Evolutionary conservation across 2,329 filamentous ascomycete species (phyloP).

Genomic region (Diplodia mutila): DNA sequence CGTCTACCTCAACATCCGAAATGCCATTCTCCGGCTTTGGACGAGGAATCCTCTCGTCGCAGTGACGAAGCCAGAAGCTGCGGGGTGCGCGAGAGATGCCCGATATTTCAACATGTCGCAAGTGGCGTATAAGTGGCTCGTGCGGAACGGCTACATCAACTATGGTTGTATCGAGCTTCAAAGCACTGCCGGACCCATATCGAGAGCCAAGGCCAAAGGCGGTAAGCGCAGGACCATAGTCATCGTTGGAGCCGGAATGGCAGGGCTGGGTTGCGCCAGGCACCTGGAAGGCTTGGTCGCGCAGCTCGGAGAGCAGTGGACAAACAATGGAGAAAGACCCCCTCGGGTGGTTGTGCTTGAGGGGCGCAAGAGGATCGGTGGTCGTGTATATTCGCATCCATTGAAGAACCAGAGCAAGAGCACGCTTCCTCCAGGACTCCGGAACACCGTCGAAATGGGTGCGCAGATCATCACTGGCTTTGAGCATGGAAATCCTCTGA

Average conservation of each 20-base stretch:
- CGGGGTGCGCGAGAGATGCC: slow-evolving; percentile 84
- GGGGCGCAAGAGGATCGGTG: slow-evolving; percentile 83
- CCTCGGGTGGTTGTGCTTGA: slow-evolving; percentile 83
- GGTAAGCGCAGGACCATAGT: slow-evolving; percentile 72
- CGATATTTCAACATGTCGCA: slow-evolving; percentile 89
- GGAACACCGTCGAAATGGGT: slow-evolving; percentile 90
- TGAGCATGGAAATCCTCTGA: slow-evolving; percentile 90
- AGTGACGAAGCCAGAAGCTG: slow-evolving; percentile 81
- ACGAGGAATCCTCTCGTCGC: slow-evolving; percentile 80
- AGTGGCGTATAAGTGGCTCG: slow-evolving; percentile 89
- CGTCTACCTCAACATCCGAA: slow-evolving; percentile 93
- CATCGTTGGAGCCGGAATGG: slow-evolving; percentile 91
- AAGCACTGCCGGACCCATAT: slow-evolving; percentile 42
- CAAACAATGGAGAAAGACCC: slow-evolving; percentile 65
- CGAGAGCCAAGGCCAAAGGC: slow-evolving; percentile 46
- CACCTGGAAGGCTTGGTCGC: slow-evolving; percentile 85
- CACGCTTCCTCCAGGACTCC: slow-evolving; percentile 57
- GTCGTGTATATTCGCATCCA: slow-evolving; percentile 87
- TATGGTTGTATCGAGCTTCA: slow-evolving; percentile 86
- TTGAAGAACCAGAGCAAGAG: slow-evolving; percentile 62
- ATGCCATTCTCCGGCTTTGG: slow-evolving; percentile 91
- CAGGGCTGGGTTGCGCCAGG: slow-evolving; percentile 87
- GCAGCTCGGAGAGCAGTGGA: slow-evolving; percentile 74
- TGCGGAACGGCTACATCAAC: slow-evolving; percentile 92
- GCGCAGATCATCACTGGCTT: slow-evolving; percentile 99